Base-by-base conservation (phyloP, 31 red algal species). In the Asparagopsis taxiformis region DNA sequence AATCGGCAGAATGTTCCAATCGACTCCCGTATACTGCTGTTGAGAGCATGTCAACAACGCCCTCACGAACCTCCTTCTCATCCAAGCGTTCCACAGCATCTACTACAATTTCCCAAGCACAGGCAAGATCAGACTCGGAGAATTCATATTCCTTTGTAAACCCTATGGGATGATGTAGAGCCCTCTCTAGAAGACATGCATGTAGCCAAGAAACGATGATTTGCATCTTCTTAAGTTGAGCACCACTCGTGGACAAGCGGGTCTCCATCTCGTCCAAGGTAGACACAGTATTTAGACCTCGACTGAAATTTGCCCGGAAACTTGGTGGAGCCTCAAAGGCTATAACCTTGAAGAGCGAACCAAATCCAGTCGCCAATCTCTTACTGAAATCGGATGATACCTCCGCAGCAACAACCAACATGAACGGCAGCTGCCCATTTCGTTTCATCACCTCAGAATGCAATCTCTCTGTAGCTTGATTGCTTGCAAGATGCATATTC, bases 251-350 rank as follows among this genome's bases (percentile, higher is more conserved):
- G 10, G 30, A 50, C 21, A 16, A 52, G 17, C 43, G 21, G 36
- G 50, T 62, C 34, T 25, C 25, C 9, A 41, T 22, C 33, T 9
- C 36, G 17, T 35, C 4, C 2, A 65, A 28, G 1, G 67, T 19
- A 23, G 74, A 57, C 0, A 79, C 26, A 9, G 56, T 72, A 16
- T 89, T 67, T 8, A 82, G 38, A 26, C 75, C 55, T 7, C 31
- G 52, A 57, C 51, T 72, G 48, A 91, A 77, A 64, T 74, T 84
- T 11, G 69, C 56, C 25, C 71, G 67, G 60, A 91, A 91, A 44
- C 72, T 83, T 38, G 70, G 55, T n/a, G 77, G 87, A 15, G 87
- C 39, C 62, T 91, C 87, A 67, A 91, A 91, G 35, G 87, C 78
- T 23, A 91, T 36, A 22, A 91, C 35, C n/a, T 60, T 41, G 77